Conservation (phyloP, 306 rosid species). For the Sophora flavescens region DNA sequence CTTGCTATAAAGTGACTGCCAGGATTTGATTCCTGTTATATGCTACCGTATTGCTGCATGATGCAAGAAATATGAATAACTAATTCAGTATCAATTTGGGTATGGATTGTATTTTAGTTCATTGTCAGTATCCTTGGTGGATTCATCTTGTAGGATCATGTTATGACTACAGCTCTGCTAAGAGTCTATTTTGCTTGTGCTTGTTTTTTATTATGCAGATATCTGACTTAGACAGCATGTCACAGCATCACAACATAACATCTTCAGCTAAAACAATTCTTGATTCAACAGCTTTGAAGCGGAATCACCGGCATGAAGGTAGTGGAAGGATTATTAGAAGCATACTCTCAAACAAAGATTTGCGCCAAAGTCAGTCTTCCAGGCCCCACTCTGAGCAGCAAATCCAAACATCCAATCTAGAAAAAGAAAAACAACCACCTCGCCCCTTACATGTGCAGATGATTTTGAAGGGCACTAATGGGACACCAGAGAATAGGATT, state of each 20-base stretch:
- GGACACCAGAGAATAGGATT: constrained; percentile 56
- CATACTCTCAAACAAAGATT: constrained; percentile 69
- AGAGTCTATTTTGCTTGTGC: constrained; percentile 34
- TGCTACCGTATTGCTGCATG: constrained; percentile 22
- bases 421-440: constrained; percentile 60
- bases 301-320: constrained; percentile 62
- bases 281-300: constrained; percentile 55
- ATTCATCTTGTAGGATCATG: constrained; percentile 11
- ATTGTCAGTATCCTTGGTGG: constrained; percentile 32
- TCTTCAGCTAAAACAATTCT: constrained; percentile 50
- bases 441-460: constrained; percentile 61
- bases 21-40: constrained; percentile 21
- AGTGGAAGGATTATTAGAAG: constrained; percentile 65
- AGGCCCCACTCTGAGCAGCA: constrained; percentile 55
- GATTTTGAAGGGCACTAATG: constrained; percentile 65
- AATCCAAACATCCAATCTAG: constrained; percentile 55
- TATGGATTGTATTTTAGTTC: constrained; percentile 29
- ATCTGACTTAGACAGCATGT: constrained; percentile 47
- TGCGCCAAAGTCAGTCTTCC: constrained; percentile 64
- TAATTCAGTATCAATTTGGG: not conserved
- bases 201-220: constrained; percentile 49
- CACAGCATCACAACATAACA: constrained; percentile 51
- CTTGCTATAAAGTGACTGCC: constrained; percentile 3
- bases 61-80: constrained; percentile 25
- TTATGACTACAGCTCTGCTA: constrained; percentile 21